Base-by-base conservation (phyloP, 2,329 filamentous ascomycete species). In the Arthroderma sp. region DNA sequence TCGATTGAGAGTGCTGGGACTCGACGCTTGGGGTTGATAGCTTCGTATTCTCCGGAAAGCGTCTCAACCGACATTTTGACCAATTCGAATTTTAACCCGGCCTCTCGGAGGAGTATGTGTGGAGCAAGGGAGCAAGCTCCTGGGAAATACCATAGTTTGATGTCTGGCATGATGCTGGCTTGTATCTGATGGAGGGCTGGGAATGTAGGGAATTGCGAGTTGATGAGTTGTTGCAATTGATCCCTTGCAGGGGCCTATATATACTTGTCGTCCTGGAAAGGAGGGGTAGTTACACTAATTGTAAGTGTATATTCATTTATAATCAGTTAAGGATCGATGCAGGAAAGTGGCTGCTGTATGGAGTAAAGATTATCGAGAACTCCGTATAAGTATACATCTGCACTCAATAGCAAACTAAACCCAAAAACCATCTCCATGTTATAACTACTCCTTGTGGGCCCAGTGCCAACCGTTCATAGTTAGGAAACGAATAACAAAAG, bases 21-120 rank as follows among this genome's bases (percentile, higher is more conserved):
- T 3, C 62, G 61, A 57, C 62, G 63, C 54, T 71, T 71, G 1
- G 69, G 70, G 57, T 73, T 70, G 53, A 72, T 61, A 6, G 47
- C 19, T 15, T 44, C 41, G 56, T 65, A 66, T 15, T 63, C 62
- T 3, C 55, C 43, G 1, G 62, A 56, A 54, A 64, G 62, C 39
- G 8, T 51, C 23, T 9, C 44, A 28, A 15, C 62, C 43, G 19
- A 31, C 41, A 67, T 56, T 7, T 59, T 52, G 39, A 43, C 17
- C 19, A 44, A 21, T 53, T 66, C 58, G 55, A 66, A 67, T 6
- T 59, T n/a, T 33, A 62, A 7, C 1, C 56, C 64, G 7, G 59
- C 23, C 58, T 71, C 68, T 19, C 62, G 59, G 15, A 71, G 63
- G 43, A 71, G 60, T 49, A 70, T 67, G 39, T 70, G 69, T 1